Evolutionary conservation across 2,329 filamentous ascomycete genomes (phyloP).

Genomic region (Cytospora piceicola): DNA sequence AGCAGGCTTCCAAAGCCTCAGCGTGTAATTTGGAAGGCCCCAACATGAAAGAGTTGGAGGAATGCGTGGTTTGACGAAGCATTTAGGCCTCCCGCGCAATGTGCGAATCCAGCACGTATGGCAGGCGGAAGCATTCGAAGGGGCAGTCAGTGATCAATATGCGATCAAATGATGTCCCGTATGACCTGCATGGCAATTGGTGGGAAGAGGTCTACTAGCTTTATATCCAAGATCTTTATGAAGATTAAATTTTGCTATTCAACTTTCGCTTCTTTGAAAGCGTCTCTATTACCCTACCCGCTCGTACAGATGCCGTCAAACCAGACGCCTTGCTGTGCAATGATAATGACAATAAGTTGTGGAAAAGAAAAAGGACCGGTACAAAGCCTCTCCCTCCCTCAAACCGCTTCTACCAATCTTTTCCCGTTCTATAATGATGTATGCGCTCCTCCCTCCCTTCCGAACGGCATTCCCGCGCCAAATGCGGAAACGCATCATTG

Average conservation of each 20-base stretch:
- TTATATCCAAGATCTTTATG: not conserved
- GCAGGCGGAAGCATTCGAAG: not conserved
- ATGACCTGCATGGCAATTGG: not conserved
- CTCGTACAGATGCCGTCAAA: conserved; percentile 33
- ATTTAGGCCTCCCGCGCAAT: not conserved
- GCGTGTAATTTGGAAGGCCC: not conserved
- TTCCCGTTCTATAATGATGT: not conserved
- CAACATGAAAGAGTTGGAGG: not conserved
- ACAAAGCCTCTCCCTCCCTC: not conserved
- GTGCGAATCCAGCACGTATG: not conserved
- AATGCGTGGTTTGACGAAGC: not conserved
- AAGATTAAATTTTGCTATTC: not conserved
- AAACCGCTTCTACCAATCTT: not conserved
- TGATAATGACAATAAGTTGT: conserved; percentile 14
- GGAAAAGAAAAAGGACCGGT: not conserved
- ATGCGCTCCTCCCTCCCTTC: conserved; percentile 19
- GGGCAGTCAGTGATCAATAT: not conserved
- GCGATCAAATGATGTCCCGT: not conserved
- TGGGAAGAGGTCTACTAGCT: not conserved
- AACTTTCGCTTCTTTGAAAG: conserved; percentile 15
- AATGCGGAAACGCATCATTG: conserved; percentile 29
- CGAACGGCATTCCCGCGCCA: not conserved
- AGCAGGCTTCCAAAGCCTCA: not conserved
- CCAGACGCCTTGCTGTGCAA: conserved; percentile 25
- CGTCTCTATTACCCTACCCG: conserved; percentile 23